phyloP scores from a whole-genome alignment of 805 yeast species.

The Myxozyma vanderwaltii region DNA sequence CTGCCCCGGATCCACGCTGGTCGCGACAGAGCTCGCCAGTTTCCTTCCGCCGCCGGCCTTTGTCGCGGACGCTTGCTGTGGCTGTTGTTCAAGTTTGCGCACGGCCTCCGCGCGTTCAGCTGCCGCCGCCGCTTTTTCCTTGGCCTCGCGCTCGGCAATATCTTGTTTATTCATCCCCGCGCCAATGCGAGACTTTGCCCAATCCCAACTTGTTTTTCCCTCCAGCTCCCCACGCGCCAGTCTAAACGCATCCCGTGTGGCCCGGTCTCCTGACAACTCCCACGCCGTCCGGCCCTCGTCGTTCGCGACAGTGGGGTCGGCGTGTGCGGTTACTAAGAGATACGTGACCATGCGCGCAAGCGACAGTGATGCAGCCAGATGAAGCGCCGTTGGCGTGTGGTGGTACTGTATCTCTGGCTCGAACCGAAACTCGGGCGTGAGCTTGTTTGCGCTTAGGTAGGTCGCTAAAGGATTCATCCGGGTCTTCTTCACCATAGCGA shows the following conservation, averaged over 20 bases:
- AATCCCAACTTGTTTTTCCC: slow-evolving; percentile 60
- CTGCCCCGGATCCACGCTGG: slow-evolving; percentile 33
- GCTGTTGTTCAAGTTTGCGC: slow-evolving; percentile 31
- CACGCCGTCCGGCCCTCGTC: slow-evolving; percentile 63
- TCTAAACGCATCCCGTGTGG: slow-evolving; percentile 58
- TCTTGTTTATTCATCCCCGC: slow-evolving; percentile 48
- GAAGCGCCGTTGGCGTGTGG: slow-evolving; percentile 72
- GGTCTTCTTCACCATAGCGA: slow-evolving; percentile 65
- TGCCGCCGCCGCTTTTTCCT: slow-evolving; percentile 20
- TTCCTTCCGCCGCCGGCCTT: slow-evolving; percentile 11
- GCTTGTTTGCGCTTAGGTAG: slow-evolving; percentile 59
- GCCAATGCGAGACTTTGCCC: slow-evolving; percentile 70
- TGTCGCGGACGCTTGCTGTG: slow-evolving; percentile 17
- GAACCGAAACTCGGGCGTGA: slow-evolving; percentile 56
- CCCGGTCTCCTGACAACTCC: slow-evolving; percentile 57
- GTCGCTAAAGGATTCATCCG: slow-evolving; percentile 72
- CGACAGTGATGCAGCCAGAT: slow-evolving; percentile 72
- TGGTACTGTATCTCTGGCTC: slow-evolving; percentile 57
- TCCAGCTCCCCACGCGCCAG: slow-evolving; percentile 68
- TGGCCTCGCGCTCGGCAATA: slow-evolving; percentile 36
- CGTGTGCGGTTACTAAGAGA: slow-evolving; percentile 62
- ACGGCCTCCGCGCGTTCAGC: slow-evolving; percentile 34
- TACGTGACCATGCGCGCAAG: slow-evolving; percentile 63
- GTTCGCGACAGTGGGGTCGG: slow-evolving; percentile 66
- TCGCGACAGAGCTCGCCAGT: slow-evolving; percentile 35